Percentiles rank a stretch among this genome's conserved stretches.
Evolutionary conservation across 305 asterid genomes (phyloP).

Genomic region (Petunia hybrid): DNA sequence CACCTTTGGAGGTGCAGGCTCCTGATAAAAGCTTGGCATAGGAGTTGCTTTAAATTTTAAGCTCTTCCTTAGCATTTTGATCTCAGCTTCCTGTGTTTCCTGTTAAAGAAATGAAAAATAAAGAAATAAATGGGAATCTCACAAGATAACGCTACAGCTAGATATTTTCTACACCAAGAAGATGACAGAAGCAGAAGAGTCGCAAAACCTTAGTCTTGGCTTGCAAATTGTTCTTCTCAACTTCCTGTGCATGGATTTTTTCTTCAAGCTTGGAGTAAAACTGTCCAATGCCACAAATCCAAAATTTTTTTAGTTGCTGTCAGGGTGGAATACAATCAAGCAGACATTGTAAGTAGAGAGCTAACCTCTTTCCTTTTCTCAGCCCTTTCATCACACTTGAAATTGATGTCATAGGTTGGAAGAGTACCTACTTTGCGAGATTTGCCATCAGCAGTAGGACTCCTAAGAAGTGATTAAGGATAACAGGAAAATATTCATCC

Average conservation of each 20-base stretch:
- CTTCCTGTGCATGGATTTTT: slow-evolving; percentile 91
- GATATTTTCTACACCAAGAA: slow-evolving; percentile 19
- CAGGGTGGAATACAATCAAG: neutral
- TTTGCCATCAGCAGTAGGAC: slow-evolving; percentile 71
- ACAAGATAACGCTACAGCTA: neutral
- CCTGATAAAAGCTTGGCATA: slow-evolving; percentile 97
- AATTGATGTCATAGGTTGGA: slow-evolving; percentile 82
- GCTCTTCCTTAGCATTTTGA: slow-evolving; percentile 80
- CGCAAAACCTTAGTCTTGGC: slow-evolving; percentile 72
- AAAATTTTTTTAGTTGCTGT: slow-evolving; percentile 27
- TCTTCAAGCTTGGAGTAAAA: slow-evolving; percentile 93
- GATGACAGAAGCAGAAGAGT: slow-evolving; percentile 17
- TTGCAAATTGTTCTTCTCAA: slow-evolving; percentile 74
- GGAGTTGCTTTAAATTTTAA: slow-evolving; percentile 96
- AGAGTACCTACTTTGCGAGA: slow-evolving; percentile 71
- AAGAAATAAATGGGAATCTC: slow-evolving; percentile 10
- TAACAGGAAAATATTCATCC: slow-evolving; percentile 22
- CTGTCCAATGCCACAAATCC: slow-evolving; percentile 48
- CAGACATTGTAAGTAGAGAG: slow-evolving; percentile 30
- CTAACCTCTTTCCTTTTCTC: slow-evolving; percentile 94
- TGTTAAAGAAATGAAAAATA: slow-evolving; percentile 43
- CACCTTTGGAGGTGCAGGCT: slow-evolving; percentile 89
- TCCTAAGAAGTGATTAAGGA: slow-evolving; percentile 65
- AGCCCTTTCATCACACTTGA: slow-evolving; percentile 94
- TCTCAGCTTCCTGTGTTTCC: slow-evolving; percentile 93